Evolutionary conservation across 2,329 filamentous ascomycete species (phyloP), one percentile per base, ranked within the genome.

Genomic region (Zymoseptoria brevis): DNA sequence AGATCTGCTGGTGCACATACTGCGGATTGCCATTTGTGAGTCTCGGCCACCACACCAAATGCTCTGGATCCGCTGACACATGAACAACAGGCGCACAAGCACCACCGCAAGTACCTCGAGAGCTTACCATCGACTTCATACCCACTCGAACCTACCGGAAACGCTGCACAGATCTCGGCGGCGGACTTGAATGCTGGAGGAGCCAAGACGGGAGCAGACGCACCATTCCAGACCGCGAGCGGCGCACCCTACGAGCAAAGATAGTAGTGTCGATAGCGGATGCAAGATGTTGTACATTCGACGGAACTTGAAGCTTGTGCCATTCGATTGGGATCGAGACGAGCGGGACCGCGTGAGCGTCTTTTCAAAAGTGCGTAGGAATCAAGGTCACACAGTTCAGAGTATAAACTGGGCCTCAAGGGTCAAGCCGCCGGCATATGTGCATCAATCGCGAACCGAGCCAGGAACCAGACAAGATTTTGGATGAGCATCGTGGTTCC

Each of bases 11-110:
- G 73, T 99, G 94, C 81, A 87, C 83, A 71, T 99, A 99, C 80
- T 99, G 94, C 74, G 94, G 94, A 56, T 75, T 94, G 66, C 94
- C 94, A 68, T 99, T 87, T 74, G 94, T 97, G 83, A 73, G 92
- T 79, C 13, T 19, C n/a, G 21, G 21, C 21, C 21, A 22, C 21
- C 21, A 22, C 2, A 2, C 4, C 2, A 4, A 22, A 22, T 22
- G 21, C 21, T 2, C 21, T 22, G 45, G 16, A 30, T n/a, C 24
- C 62, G 55, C 66, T 24, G 56, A 54, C 30, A 53, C 26, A 13
- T 26, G 11, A 0, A 65, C 57, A 48, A 49, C 62, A 97, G 93
- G 93, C 93, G 63, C 85, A 96, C 73, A 90, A 96, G 75, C 88
- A 95, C 72, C 85, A 96, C 81, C 84, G 90, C 73, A 82, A 87